These are phyloP conservation scores for Alliaria petiolata DNA, from an alignment of 345 rosid species.

Conservation along the genomic window DNA sequence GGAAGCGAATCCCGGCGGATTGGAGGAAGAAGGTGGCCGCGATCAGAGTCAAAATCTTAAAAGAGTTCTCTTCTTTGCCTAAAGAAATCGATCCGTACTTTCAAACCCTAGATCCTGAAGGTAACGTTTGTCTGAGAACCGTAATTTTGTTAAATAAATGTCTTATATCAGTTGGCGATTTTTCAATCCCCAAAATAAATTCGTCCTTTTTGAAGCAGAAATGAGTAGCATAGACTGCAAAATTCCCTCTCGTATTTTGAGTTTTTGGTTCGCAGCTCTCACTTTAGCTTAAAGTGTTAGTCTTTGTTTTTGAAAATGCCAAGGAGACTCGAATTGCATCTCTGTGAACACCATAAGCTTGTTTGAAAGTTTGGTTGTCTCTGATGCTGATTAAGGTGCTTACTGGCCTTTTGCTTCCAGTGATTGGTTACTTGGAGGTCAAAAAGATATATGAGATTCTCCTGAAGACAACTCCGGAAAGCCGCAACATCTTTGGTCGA, in stretches of 20 bases:
- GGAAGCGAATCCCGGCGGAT: constrained; percentile 86
- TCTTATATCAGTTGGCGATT: too few relatives aligned
- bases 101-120: constrained; percentile 77
- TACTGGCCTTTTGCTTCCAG: constrained; percentile 35
- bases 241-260: not conserved
- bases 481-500: constrained; percentile 88
- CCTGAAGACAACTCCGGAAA: constrained; percentile 67
- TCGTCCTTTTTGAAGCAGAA: not conserved
- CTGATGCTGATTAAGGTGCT: too few relatives aligned
- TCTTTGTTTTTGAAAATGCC: constrained; percentile 2
- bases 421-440: constrained; percentile 79
- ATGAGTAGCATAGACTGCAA: not conserved
- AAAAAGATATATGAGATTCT: constrained; percentile 74
- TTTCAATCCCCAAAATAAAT: too few relatives aligned
- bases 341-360: not conserved
- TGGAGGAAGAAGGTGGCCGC: constrained; percentile 79
- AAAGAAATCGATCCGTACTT: constrained; percentile 78
- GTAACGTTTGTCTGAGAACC: constrained; percentile 18
- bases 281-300: not conserved
- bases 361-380: not conserved
- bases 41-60: constrained; percentile 61
- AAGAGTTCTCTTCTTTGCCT: constrained; percentile 72
- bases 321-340: not conserved
- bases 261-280: not conserved
- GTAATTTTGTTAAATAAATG: not conserved